Percentiles rank a stretch among this genome's conserved stretches.
Conservation (phyloP, 805 yeast species). For the Brettanomyces naardenensis region DNA sequence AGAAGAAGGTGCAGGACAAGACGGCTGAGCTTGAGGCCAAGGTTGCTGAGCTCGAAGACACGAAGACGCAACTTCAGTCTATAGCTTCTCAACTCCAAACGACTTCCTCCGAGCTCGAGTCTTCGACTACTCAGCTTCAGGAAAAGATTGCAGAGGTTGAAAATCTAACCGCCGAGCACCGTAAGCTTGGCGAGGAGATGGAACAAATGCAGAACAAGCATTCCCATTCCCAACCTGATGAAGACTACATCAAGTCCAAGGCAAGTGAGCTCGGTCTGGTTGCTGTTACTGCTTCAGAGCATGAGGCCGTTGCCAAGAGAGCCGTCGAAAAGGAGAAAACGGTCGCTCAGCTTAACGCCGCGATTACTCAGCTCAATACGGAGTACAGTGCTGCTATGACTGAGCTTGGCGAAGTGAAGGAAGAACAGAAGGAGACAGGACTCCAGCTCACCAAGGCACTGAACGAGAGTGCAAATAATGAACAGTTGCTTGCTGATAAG, state of each 20-base stretch:
- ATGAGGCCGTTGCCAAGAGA: conserved; percentile 2
- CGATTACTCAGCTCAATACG: not conserved
- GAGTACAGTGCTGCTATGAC: conserved; percentile 1
- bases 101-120: not conserved
- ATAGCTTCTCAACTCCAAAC: not conserved
- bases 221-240: conserved; percentile 1
- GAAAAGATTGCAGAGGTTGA: conserved; percentile 2
- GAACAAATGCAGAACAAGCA: not conserved
- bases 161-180: not conserved
- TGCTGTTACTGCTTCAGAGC: conserved; percentile 14
- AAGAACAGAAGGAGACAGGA: not conserved
- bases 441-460: not conserved
- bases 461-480: not conserved
- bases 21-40: not conserved
- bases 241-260: conserved; percentile 15
- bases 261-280: conserved; percentile 13
- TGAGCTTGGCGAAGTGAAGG: not conserved
- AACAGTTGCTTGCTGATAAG: conserved; percentile 1
- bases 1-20: not conserved
- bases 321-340: conserved; percentile 2
- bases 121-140: not conserved
- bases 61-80: conserved; percentile 5
- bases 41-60: not conserved
- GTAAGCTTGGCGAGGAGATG: conserved; percentile 1
- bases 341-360: conserved; percentile 1